Evolutionary conservation across 495 filamentous ascomycete species (phyloP), one percentile per base, ranked within the genome.

Genomic region (Darksidea phi): DNA sequence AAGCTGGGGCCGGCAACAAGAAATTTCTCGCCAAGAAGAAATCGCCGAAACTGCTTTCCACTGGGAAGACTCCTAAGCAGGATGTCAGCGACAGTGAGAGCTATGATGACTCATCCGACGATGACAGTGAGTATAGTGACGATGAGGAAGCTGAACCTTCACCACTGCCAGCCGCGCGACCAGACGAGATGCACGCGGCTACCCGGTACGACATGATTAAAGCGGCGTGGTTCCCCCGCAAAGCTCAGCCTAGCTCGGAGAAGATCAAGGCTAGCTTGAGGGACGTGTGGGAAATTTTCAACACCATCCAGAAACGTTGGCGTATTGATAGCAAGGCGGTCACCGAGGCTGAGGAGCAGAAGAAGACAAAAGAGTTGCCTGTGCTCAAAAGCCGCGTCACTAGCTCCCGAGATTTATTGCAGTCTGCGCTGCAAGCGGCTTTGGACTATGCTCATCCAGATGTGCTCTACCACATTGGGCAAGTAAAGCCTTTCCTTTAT

Each of bases 181-280:
- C 83, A 25, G 77, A 63, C 21, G 80, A 83, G 49, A 77, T 81
- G 1, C 66, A 77, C 34, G 80, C 78, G 57, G 85, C 80, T 24
- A 76, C 81, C 0, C 72, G 80, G 42, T 89, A 86, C 66, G 86
- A 89, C 61, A 74, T 81, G 1, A 76, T 87, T 24, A 80, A 82
- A 68, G 84, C 84, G 20, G 78, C 89, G 17, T 89, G 87, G 86
- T 80, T 73, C 12, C 79, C 82, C n/a, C 77, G 78, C 32, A 82
- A 78, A 57, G 64, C 74, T 54, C 60, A 71, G 38, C 72, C 74
- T 17, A 67, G 72, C 17, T 66, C 72, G 0, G 77, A 80, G 24
- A 78, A 80, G 55, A 77, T 86, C 38, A 78, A 80, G 57, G 73
- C 63, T 45, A 77, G 79, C 18, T 69, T 88, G 21, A 75, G 76